phyloP scores from a whole-genome alignment of 306 rosid species.

The Fagus sylvatica region DNA sequence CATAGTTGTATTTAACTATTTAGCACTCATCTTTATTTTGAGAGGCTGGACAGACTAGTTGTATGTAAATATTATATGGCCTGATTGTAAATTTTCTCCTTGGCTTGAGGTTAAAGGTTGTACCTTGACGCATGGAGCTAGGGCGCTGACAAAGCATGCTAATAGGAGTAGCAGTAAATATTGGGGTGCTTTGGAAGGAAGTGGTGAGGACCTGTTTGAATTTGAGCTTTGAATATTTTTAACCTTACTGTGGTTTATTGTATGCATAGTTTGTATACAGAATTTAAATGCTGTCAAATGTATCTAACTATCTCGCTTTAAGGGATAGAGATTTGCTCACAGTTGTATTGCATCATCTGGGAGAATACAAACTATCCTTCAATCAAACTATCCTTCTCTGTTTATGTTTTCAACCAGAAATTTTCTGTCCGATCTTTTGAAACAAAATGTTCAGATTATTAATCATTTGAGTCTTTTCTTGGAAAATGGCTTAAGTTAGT shows the following conservation, averaged over 20 bases:
- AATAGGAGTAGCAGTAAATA: conserved; percentile 54
- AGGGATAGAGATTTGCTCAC: neutral
- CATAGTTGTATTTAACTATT: conserved; percentile 4
- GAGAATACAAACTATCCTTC: neutral
- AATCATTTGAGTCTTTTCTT: neutral
- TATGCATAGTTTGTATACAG: neutral
- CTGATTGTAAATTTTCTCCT: conserved; percentile 16
- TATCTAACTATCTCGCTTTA: neutral
- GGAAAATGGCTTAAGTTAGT: neutral
- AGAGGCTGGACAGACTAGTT: neutral
- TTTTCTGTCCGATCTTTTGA: neutral
- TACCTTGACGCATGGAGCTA: conserved; percentile 70
- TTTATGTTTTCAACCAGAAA: neutral
- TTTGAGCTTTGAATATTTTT: conserved; percentile 7
- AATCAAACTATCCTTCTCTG: too few relatives aligned
- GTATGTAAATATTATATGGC: conserved; percentile 1
- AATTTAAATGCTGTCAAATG: conserved; percentile 8
- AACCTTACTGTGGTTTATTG: neutral
- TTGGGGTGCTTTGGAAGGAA: conserved; percentile 68
- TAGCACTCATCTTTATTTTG: neutral
- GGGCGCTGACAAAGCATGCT: conserved; percentile 71
- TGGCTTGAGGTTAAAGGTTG: conserved; percentile 38
- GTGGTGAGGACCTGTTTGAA: conserved; percentile 43
- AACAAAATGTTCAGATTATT: neutral
- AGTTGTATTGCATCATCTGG: neutral